Conservation (phyloP, 2,329 filamentous ascomycete genomes). For the Phyllosticta capitalensis region DNA sequence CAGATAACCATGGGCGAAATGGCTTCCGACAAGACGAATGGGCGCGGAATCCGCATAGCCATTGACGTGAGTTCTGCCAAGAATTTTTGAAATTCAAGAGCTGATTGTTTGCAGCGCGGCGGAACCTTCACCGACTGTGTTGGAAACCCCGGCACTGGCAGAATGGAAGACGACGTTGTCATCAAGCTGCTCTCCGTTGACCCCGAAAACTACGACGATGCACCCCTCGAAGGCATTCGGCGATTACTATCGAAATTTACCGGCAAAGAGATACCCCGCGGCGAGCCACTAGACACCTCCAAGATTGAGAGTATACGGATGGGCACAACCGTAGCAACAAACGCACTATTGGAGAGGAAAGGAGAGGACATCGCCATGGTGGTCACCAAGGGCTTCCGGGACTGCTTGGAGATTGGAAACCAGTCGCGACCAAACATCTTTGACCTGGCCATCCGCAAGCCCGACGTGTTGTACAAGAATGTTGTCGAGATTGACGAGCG, state of each 20-base stretch:
- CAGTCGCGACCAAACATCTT: slow-evolving; percentile 86
- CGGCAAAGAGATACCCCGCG: slow-evolving; percentile 65
- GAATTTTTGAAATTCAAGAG: background rate
- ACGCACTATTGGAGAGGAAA: slow-evolving; percentile 81
- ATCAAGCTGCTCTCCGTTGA: slow-evolving; percentile 88
- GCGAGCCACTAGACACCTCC: slow-evolving; percentile 69
- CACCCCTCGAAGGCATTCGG: slow-evolving; percentile 82
- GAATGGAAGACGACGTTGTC: slow-evolving; percentile 63
- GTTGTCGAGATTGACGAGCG: slow-evolving; percentile 88
- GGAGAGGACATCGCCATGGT: slow-evolving; percentile 82
- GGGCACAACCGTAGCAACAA: slow-evolving; percentile 92
- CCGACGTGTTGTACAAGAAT: slow-evolving; percentile 73
- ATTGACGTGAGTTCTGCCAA: slow-evolving; percentile 40
- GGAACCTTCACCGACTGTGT: slow-evolving; percentile 92
- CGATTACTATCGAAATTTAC: slow-evolving; percentile 74
- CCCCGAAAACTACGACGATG: slow-evolving; percentile 82
- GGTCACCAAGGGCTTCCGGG: slow-evolving; percentile 78
- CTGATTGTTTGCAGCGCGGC: slow-evolving; percentile 47
- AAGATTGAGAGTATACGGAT: slow-evolving; percentile 86
- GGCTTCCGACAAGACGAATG: slow-evolving; percentile 10
- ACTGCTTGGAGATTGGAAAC: slow-evolving; percentile 83
- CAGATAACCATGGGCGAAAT: background rate
- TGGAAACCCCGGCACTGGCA: slow-evolving; percentile 62
- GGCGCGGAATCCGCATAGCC: slow-evolving; percentile 62
- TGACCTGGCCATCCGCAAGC: slow-evolving; percentile 76